Percentiles rank a stretch among this genome's conserved stretches.
Evolutionary conservation across 2,329 filamentous ascomycete genomes (phyloP).

Genomic region (Ophiostoma triangulosporum): DNA sequence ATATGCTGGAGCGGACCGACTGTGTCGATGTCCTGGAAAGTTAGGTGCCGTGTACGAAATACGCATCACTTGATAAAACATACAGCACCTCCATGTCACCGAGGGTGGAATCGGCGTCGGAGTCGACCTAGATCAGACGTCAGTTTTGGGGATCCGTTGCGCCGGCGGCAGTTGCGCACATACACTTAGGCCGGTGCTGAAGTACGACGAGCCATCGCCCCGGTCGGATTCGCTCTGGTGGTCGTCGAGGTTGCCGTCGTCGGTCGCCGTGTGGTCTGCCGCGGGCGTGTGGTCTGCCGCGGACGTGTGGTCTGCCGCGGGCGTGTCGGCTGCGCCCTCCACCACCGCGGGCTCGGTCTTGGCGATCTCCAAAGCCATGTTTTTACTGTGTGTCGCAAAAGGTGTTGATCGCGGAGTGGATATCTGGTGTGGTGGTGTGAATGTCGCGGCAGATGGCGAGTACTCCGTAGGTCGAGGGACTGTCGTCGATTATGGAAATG

Average conservation of each 20-base stretch:
- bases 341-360: not conserved
- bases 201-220: conserved; percentile 8
- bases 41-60: not conserved
- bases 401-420: too few species aligned
- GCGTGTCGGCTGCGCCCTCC: not conserved
- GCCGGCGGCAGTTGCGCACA: not conserved
- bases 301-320: not conserved
- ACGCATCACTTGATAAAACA: not conserved
- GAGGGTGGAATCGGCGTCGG: conserved; percentile 6
- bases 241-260: not conserved
- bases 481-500: too few species aligned
- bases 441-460: too few species aligned
- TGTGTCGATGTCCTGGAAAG: conserved; percentile 4
- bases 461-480: too few species aligned
- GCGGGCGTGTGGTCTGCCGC: not conserved
- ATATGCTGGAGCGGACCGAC: conserved; percentile 11
- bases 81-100: conserved; percentile 8
- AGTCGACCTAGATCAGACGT: conserved; percentile 7
- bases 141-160: too few species aligned
- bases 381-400: not conserved
- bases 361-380: not conserved
- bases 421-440: too few species aligned
- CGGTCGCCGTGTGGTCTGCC: not conserved
- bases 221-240: not conserved
- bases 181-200: conserved; percentile 13